Conservation (phyloP, 2,329 filamentous ascomycete genomes). For the Xylaria sp. region DNA sequence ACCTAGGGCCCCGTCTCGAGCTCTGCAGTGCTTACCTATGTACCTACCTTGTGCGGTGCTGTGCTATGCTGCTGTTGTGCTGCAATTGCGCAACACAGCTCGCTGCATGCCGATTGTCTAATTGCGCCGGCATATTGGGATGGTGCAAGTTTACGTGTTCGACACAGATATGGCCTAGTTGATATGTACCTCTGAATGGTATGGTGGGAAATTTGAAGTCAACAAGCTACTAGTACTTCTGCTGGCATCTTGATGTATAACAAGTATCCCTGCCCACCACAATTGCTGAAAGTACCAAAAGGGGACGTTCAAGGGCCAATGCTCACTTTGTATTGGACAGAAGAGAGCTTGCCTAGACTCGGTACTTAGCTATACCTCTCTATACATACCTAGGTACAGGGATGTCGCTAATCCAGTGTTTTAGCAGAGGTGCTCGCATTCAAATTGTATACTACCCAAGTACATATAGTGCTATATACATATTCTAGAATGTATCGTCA, state of each 20-base stretch:
- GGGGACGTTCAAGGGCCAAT: slow-evolving; percentile 27
- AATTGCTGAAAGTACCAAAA: slow-evolving; percentile 34
- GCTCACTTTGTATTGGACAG: slow-evolving; percentile 36
- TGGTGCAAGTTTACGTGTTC: slow-evolving; percentile 18
- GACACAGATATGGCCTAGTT: background rate
- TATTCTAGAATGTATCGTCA: too few relatives aligned
- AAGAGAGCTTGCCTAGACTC: slow-evolving; percentile 23
- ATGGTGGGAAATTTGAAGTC: slow-evolving; percentile 13
- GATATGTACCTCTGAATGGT: slow-evolving; percentile 5
- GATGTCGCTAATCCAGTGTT: slow-evolving; percentile 5
- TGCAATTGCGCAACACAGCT: slow-evolving; percentile 19
- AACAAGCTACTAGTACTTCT: background rate
- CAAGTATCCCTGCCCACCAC: slow-evolving; percentile 27
- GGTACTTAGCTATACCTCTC: slow-evolving; percentile 37
- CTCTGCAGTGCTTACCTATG: background rate
- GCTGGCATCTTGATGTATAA: slow-evolving; percentile 21
- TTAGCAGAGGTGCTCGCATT: too few relatives aligned
- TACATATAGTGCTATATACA: too few relatives aligned
- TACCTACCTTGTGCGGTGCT: slow-evolving; percentile 7
- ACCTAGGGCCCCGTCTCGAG: background rate
- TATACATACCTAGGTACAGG: too few relatives aligned
- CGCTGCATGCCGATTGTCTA: slow-evolving; percentile 5
- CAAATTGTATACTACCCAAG: too few relatives aligned
- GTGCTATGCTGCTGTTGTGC: background rate
- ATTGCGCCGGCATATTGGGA: slow-evolving; percentile 9